Base-by-base conservation (phyloP, 1,284 basidiomycete genomes). In the Sporisorium exsertum region DNA sequence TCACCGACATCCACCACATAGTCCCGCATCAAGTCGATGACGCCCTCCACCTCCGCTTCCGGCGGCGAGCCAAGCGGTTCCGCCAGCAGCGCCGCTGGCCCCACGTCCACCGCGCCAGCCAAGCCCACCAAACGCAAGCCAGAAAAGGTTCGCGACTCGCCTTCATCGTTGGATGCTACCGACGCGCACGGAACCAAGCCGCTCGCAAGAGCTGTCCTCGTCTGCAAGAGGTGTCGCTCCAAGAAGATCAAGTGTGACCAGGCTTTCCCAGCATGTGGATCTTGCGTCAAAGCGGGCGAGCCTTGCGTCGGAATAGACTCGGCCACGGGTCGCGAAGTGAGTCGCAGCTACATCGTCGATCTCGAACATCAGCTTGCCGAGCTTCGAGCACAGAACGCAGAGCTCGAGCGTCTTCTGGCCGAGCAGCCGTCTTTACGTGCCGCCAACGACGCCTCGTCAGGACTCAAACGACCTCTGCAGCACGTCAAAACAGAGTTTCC, bases 231-330 rank as follows among this genome's bases (percentile, higher is more conserved):
- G 29, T 77, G 74, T 42, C 65, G 74, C 3, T 72, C 74, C 49
- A 77, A 77, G 33, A 77, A 77, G 66, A 77, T 73, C 70, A 77
- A 77, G 37, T 77, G 74, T 35, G 74, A 77, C 46, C 74, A 72
- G 33, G 74, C 65, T 18, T 77, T 77, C 32, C 74, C 74, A 20
- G 70, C 74, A 15, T 77, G 74, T 24, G 74, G 74, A 42, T 72
- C 74, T 7, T 77, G 74, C 35, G 70, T 77, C 74, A 77, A 77
- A 37, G 74, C 74, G 0, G 62, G 66, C 27, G 74, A 77, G 54
- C 66, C 63, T 15, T 77, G 74, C 35, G 70, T 77, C 4, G 74
- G 74, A 5, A 70, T 77, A 45, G 74, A 77, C 50, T 72, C 74
- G 20, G 74, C 74, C 24, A 77, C 74, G 3, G 74, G 74, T 9